These are phyloP conservation scores for Knoxia roxburghii DNA, from an alignment of 257 asterid genomes.

Conservation along the genomic window DNA sequence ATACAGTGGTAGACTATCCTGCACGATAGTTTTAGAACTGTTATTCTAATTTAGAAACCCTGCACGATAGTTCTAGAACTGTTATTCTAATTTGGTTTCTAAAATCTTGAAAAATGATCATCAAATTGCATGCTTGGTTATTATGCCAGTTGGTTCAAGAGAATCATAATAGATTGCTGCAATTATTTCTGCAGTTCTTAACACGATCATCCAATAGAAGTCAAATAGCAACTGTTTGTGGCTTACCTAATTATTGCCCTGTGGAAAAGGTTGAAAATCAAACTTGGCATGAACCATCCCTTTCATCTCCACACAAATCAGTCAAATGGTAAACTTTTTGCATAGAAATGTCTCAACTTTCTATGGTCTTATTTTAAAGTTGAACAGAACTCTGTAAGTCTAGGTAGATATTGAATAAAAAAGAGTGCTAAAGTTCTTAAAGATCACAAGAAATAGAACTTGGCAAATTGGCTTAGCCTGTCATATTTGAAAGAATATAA, in stretches of 20 bases:
- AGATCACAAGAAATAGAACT: background rate
- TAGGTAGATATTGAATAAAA: background rate
- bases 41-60: no score
- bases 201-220: constrained; percentile 4
- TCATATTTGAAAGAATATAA: no score
- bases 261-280: constrained; percentile 15
- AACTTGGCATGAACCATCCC: constrained; percentile 23
- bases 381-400: no score
- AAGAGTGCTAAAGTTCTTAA: background rate
- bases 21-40: no score
- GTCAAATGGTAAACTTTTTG: background rate
- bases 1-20: no score
- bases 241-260: constrained; percentile 12
- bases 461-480: background rate
- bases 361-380: no score
- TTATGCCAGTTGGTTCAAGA: background rate
- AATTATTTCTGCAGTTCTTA: no score
- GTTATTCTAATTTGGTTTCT: no score
- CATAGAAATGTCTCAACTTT: background rate
- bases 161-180: background rate
- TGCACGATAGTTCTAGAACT: no score
- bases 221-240: constrained; percentile 2
- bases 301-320: background rate
- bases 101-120: background rate
- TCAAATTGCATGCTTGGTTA: background rate